Evolutionary conservation across 495 filamentous ascomycete species (phyloP).

Genomic region (Cercophora samala): DNA sequence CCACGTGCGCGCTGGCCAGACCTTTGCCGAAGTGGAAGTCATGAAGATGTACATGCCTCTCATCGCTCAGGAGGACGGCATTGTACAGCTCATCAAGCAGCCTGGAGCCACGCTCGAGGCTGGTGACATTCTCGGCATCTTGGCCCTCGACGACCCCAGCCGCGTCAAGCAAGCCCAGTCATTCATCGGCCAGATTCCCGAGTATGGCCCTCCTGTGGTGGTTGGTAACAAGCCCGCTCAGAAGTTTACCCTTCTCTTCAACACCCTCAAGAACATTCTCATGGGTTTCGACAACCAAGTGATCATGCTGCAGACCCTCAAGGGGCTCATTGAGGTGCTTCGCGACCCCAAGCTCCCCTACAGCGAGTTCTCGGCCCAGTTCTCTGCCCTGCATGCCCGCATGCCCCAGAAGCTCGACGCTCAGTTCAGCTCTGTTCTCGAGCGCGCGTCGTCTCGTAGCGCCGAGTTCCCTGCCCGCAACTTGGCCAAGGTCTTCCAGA

Average conservation of each 20-base stretch:
- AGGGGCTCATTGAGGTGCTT: conserved; percentile 85
- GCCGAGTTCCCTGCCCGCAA: conserved; percentile 91
- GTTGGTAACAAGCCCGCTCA: conserved; percentile 91
- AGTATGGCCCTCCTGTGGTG: conserved; percentile 79
- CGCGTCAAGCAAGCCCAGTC: conserved; percentile 96
- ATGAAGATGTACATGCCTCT: conserved; percentile 99
- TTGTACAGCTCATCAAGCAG: conserved; percentile 98
- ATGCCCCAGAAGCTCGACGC: conserved; percentile 92
- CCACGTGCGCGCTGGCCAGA: conserved; percentile 87
- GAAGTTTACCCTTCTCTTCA: conserved; percentile 70
- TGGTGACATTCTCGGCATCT: conserved; percentile 97
- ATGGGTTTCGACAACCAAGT: conserved; percentile 96
- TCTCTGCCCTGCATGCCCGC: conserved; percentile 88
- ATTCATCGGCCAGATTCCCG: conserved; percentile 90
- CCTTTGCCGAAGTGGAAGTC: conserved; percentile 97
- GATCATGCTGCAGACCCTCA: conserved; percentile 84
- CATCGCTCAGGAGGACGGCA: conserved; percentile 92
- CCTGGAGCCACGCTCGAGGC: conserved; percentile 96
- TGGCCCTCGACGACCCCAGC: conserved; percentile 91
- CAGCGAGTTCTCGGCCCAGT: conserved; percentile 93
- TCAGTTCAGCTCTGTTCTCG: conserved; percentile 75
- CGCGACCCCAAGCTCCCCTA: conserved; percentile 89
- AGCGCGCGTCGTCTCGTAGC: conserved; percentile 69
- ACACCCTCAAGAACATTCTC: conserved; percentile 83
- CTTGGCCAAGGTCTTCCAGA: conserved; percentile 73